Percentiles rank a stretch among this genome's conserved stretches.
Conservation (phyloP, 73 alveolate genomes). For the Tetrahymena malaccensis region DNA sequence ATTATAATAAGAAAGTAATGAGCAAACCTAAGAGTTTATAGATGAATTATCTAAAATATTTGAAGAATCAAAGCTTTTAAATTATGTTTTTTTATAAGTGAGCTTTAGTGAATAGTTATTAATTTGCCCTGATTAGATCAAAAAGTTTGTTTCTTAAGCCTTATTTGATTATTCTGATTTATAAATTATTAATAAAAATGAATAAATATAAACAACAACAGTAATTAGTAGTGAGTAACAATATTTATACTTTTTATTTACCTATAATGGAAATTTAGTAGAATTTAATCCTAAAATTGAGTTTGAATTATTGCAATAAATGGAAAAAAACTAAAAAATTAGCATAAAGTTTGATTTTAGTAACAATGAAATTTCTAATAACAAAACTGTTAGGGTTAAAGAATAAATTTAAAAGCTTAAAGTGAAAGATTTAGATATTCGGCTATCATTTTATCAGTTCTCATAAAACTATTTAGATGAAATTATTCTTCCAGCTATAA, state of each 20-base stretch:
- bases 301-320: background rate
- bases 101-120: background rate
- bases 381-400: background rate
- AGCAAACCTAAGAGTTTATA: background rate
- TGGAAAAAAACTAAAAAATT: background rate
- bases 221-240: background rate
- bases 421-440: background rate
- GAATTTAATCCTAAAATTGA: background rate
- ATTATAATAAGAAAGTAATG: background rate
- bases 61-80: background rate
- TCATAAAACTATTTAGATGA: background rate
- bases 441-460: background rate
- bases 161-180: no score
- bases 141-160: background rate
- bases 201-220: background rate
- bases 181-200: no score
- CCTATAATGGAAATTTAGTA: no score
- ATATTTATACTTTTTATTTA: no score
- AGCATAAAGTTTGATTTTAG: background rate
- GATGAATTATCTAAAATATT: background rate
- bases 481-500: background rate
- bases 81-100: background rate
- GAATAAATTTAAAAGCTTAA: background rate
- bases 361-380: background rate
- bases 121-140: background rate